These are phyloP conservation scores for Neurospora sp. DNA, from an alignment of 495 filamentous ascomycete genomes.

Conservation along the genomic window DNA sequence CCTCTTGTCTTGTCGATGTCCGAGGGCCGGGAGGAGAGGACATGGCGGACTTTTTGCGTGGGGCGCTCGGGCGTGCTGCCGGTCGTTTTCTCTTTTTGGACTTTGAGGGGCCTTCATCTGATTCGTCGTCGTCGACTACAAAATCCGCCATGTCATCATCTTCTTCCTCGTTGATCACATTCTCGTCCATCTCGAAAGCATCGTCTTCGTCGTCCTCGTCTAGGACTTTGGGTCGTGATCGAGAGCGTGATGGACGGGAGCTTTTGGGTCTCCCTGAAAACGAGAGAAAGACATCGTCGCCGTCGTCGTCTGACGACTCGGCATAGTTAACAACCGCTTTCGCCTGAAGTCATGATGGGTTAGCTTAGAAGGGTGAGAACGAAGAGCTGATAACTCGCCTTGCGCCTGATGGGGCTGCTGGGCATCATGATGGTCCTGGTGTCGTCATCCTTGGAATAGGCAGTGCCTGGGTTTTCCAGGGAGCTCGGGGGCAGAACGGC, in stretches of 20 bases:
- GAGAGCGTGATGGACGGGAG: slow-evolving; percentile 21
- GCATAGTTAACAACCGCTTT: slow-evolving; percentile 53
- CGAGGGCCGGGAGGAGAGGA: slow-evolving; percentile 26
- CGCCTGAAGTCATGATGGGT: slow-evolving; percentile 27
- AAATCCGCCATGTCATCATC: slow-evolving; percentile 72
- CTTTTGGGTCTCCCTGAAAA: slow-evolving; percentile 20
- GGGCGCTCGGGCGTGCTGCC: slow-evolving; percentile 35
- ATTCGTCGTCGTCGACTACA: slow-evolving; percentile 75
- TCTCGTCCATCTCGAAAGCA: slow-evolving; percentile 53
- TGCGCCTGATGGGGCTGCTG: slow-evolving; percentile 50
- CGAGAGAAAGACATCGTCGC: slow-evolving; percentile 46
- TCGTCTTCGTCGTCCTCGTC: slow-evolving; percentile 46
- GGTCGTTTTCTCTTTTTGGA: slow-evolving; percentile 66
- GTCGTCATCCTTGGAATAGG: slow-evolving; percentile 3
- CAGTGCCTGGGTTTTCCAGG: slow-evolving; percentile 35
- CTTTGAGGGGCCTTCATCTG: slow-evolving; percentile 40
- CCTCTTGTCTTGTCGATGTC: not conserved
- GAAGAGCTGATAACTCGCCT: slow-evolving; percentile 22
- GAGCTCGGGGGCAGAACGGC: slow-evolving; percentile 47
- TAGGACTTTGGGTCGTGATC: slow-evolving; percentile 19
- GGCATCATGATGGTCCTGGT: slow-evolving; percentile 31
- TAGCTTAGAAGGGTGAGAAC: not conserved
- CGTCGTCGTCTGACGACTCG: slow-evolving; percentile 54
- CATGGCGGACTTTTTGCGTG: slow-evolving; percentile 48
- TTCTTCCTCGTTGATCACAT: slow-evolving; percentile 52